Percentiles rank a stretch among this genome's conserved stretches.
Conservation (phyloP, 1,284 basidiomycete species). For the Boletellus sp. region DNA sequence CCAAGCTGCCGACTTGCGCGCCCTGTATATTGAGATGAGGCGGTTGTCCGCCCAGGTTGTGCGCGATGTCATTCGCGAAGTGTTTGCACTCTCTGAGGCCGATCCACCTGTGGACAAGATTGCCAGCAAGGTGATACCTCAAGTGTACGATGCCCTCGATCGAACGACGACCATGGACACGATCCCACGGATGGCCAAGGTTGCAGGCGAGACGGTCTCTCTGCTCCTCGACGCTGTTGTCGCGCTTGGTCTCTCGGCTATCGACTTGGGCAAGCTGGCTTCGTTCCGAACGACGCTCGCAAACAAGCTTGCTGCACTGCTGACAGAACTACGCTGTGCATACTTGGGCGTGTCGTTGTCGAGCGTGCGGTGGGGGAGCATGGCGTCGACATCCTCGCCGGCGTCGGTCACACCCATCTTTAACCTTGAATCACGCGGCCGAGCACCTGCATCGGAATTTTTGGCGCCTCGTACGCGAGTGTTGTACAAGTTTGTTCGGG, state of each 20-base stretch:
- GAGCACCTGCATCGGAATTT: slow-evolving; percentile 55
- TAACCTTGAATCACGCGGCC: slow-evolving; percentile 23
- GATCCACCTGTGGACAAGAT: slow-evolving; percentile 18
- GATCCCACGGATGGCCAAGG: slow-evolving; percentile 57
- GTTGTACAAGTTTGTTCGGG: slow-evolving; percentile 70
- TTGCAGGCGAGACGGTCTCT: slow-evolving; percentile 58
- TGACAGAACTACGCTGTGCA: slow-evolving; percentile 29
- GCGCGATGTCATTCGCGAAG: slow-evolving; percentile 14
- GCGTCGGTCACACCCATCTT: slow-evolving; percentile 6
- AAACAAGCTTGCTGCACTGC: slow-evolving; percentile 16
- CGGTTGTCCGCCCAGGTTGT: slow-evolving; percentile 17
- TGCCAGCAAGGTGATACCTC: slow-evolving; percentile 18
- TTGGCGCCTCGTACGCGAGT: slow-evolving; percentile 57
- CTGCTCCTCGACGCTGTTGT: slow-evolving; percentile 58
- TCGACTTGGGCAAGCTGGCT: slow-evolving; percentile 27
- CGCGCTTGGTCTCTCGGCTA: slow-evolving; percentile 31
- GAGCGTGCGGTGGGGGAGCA: slow-evolving; percentile 22
- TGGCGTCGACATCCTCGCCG: slow-evolving; percentile 1
- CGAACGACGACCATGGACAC: slow-evolving; percentile 69
- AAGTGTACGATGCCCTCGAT: slow-evolving; percentile 55
- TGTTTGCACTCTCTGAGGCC: slow-evolving; percentile 12
- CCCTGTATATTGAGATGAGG: slow-evolving; percentile 64
- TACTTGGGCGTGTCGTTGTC: slow-evolving; percentile 26
- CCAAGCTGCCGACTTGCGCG: slow-evolving; percentile 79
- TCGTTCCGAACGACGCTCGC: slow-evolving; percentile 25